Base-by-base conservation (phyloP, 495 filamentous ascomycete genomes). In the Aspergillus cavernicola region DNA sequence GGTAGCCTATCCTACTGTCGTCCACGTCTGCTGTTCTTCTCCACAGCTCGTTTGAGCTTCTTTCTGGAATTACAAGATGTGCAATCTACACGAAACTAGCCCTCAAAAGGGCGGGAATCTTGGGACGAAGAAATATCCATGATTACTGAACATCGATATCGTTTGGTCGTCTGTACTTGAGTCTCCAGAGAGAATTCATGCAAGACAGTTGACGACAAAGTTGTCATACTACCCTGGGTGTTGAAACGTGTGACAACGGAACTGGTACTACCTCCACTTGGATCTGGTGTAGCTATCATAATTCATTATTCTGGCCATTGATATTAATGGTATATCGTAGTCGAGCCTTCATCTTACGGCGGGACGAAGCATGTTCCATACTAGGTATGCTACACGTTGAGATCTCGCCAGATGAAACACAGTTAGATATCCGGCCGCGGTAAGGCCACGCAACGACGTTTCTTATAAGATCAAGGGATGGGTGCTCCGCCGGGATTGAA, bases 21-120 rank as follows among this genome's bases (percentile, higher is more conserved):
- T 33, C 26, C 24, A 16, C 39, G 10, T 15, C 39, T 43, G 24
- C 45, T 43, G 49, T 38, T 24, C 8, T 29, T 41, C 59, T 55
- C 56, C 56, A 56, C 55, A 50, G 53, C 50, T 51, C 44, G 45
- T 53, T 58, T 41, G 53, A 52, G 23, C 36, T 44, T 11, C 18
- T 42, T 32, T 47, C 38, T 28, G 43, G 38, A 32, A 56, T 33
- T 32, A 35, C 43, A 40, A 33, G 33, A n/a, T 38, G 39, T 16
- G 26, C 32, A 12, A 62, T 59, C 28, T 59, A 59, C 37, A 36
- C 53, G 52, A 59, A 58, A 59, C 56, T 31, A 32, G 39, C 40
- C 24, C 18, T 44, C 20, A 38, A 33, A 39, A 40, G n/a, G n/a
- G n/a, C n/a, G n/a, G n/a, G n/a, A n/a, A n/a, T n/a, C n/a, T n/a